Base-by-base conservation (phyloP, 495 filamentous ascomycete species). In the Daldinia caldariorum region DNA sequence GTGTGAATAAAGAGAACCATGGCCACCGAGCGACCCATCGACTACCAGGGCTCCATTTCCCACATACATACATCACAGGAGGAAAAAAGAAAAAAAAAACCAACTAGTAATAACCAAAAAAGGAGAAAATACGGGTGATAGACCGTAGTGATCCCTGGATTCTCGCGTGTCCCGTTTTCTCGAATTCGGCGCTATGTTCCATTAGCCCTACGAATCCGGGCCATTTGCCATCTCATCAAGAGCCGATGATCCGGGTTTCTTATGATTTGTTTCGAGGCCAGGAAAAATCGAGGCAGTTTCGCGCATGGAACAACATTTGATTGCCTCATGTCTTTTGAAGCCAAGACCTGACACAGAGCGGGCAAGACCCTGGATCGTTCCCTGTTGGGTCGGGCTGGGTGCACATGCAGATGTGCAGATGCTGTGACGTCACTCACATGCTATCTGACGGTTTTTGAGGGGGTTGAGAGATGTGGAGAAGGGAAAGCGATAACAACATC, bases 321-420 rank as follows among this genome's bases (percentile, higher is more conserved):
- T 31, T 63, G 59, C 63, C n/a, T 67, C 51, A 54, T 67, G 32
- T 54, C 49, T 63, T 50, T 47, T 18, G 51, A 43, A 20, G 43
- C 58, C 58, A 59, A 50, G 58, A 63, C 67, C 50, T 22, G 37
- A 31, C 63, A 71, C 45, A 51, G 65, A 63, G 54, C 53, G 26
- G 41, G 34, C 37, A 53, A 31, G 55, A 61, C 66, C 65, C 61
- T 69, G 54, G 61, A 34, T 62, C 34, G 39, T 59, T 72, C 51
- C 43, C 53, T 59, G 50, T 66, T 63, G 70, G 64, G 63, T 41
- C 64, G 56, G 58, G 61, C 70, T 72, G 65, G 70, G 70, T 68
- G 64, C 70, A 68, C 70, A 72, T 72, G 61, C 70, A 72, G 70
- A 72, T 61, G 63, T 62, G 58, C 70, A 69, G 70, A 69, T 72